Conservation (phyloP, 1,284 basidiomycete genomes). For the Ustilago crameri region DNA sequence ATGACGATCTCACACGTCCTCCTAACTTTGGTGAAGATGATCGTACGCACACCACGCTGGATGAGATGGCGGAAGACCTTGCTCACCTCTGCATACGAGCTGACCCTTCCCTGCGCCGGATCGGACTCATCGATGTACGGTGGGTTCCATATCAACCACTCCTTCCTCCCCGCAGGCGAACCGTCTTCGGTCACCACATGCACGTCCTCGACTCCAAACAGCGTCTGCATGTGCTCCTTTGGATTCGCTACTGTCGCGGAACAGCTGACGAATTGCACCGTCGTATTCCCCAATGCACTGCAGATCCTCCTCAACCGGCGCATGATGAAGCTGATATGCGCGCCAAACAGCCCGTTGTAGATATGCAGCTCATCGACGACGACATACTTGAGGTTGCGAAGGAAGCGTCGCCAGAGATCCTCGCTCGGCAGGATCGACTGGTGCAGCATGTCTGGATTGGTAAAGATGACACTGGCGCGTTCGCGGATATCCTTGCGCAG, state of each 20-base stretch:
- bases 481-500: slow-evolving; percentile 69
- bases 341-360: slow-evolving; percentile 71
- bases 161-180: slow-evolving; percentile 82
- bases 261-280: slow-evolving; percentile 81
- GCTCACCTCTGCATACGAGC: slow-evolving; percentile 79
- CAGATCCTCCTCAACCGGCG: slow-evolving; percentile 78
- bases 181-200: slow-evolving; percentile 83
- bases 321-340: slow-evolving; percentile 62
- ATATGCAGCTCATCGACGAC: slow-evolving; percentile 88
- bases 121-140: slow-evolving; percentile 75
- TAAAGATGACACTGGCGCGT: slow-evolving; percentile 71
- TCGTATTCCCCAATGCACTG: slow-evolving; percentile 83
- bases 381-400: slow-evolving; percentile 78
- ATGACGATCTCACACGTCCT: slow-evolving; percentile 85
- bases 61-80: slow-evolving; percentile 82
- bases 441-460: slow-evolving; percentile 81
- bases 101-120: slow-evolving; percentile 74
- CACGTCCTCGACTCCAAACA: slow-evolving; percentile 74
- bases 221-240: slow-evolving; percentile 59
- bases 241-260: slow-evolving; percentile 89
- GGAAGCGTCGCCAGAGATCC: slow-evolving; percentile 81
- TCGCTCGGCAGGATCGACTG: slow-evolving; percentile 85
- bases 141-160: slow-evolving; percentile 71
- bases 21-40: slow-evolving; percentile 88
- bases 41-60: slow-evolving; percentile 81